phyloP scores from a whole-genome alignment of 2,329 filamentous ascomycete species.

The Aspergillus caelatus region DNA sequence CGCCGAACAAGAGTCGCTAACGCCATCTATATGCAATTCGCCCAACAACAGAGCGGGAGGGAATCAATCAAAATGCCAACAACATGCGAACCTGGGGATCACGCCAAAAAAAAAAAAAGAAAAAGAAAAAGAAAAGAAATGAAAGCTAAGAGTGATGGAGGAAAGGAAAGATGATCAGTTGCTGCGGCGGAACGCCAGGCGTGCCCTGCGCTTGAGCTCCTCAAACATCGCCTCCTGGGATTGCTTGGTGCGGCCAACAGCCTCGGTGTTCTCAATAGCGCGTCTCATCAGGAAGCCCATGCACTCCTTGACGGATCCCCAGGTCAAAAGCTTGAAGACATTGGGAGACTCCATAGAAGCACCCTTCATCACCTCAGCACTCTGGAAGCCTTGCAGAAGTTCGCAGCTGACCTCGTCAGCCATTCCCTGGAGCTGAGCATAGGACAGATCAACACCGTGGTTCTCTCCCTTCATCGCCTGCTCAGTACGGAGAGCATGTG shows the following conservation, averaged over 20 bases:
- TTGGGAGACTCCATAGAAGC: slow-evolving; percentile 43
- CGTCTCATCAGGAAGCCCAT: slow-evolving; percentile 65
- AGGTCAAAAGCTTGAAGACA: slow-evolving; percentile 63
- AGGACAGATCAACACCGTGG: slow-evolving; percentile 53
- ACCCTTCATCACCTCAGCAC: slow-evolving; percentile 23
- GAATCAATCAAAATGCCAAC: slow-evolving; percentile 22
- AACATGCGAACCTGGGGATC: slow-evolving; percentile 6
- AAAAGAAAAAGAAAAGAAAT: slow-evolving; percentile 4
- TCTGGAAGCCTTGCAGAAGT: slow-evolving; percentile 50
- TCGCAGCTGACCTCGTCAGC: slow-evolving; percentile 82
- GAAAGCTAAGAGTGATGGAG: slow-evolving; percentile 5
- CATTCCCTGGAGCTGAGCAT: slow-evolving; percentile 91
- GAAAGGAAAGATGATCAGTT: slow-evolving; percentile 19
- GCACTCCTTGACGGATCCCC: slow-evolving; percentile 63
- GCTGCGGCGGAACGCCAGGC: slow-evolving; percentile 24
- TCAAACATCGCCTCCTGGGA: slow-evolving; percentile 41
- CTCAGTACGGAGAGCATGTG: slow-evolving; percentile 48
- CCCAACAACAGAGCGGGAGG: slow-evolving; percentile 18
- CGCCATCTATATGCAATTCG: slow-evolving; percentile 33
- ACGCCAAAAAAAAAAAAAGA: slow-evolving; percentile 9
- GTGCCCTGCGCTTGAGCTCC: slow-evolving; percentile 38
- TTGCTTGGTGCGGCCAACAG: slow-evolving; percentile 56
- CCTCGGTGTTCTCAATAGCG: slow-evolving; percentile 73
- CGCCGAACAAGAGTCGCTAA: slow-evolving; percentile 16
- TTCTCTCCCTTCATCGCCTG: slow-evolving; percentile 51